Percentiles rank a stretch among this genome's conserved stretches.
These are phyloP conservation scores for Naganishia cerealis DNA, from an alignment of 1,284 basidiomycete genomes.

Conservation along the genomic window DNA sequence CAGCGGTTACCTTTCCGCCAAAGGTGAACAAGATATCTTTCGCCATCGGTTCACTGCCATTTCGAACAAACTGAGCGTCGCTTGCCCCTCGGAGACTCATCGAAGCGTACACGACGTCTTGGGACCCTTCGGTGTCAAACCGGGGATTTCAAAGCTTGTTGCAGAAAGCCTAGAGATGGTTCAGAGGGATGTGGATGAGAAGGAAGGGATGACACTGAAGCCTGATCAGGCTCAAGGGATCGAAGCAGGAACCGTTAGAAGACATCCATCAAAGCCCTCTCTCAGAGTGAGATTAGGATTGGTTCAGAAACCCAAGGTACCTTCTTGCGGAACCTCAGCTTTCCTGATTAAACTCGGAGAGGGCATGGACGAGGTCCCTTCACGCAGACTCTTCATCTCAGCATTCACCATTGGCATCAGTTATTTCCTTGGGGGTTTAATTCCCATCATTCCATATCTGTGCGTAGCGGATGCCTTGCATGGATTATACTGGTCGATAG, in stretches of 20 bases:
- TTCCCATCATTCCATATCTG: constrained; percentile 88
- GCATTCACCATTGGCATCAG: constrained; percentile 91
- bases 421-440: constrained; percentile 71
- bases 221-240: constrained; percentile 63
- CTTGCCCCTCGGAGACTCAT: constrained; percentile 93
- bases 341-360: constrained; percentile 92
- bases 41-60: constrained; percentile 69
- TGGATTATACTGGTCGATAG: constrained; percentile 45
- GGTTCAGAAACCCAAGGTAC: constrained; percentile 14
- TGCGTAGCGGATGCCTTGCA: constrained; percentile 61
- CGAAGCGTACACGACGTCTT: constrained; percentile 86
- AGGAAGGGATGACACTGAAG: background rate
- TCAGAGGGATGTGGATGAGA: background rate
- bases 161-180: constrained; percentile 63
- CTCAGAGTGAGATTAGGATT: constrained; percentile 8
- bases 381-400: constrained; percentile 69
- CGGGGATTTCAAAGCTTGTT: constrained; percentile 75
- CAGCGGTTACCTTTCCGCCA: constrained; percentile 92
- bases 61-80: constrained; percentile 78
- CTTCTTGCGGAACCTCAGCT: constrained; percentile 68
- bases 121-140: constrained; percentile 82
- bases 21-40: constrained; percentile 92
- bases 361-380: constrained; percentile 80
- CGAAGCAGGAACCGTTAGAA: background rate
- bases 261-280: background rate